phyloP scores from a whole-genome alignment of 2,329 filamentous ascomycete genomes.

The Xylaria sp. region DNA sequence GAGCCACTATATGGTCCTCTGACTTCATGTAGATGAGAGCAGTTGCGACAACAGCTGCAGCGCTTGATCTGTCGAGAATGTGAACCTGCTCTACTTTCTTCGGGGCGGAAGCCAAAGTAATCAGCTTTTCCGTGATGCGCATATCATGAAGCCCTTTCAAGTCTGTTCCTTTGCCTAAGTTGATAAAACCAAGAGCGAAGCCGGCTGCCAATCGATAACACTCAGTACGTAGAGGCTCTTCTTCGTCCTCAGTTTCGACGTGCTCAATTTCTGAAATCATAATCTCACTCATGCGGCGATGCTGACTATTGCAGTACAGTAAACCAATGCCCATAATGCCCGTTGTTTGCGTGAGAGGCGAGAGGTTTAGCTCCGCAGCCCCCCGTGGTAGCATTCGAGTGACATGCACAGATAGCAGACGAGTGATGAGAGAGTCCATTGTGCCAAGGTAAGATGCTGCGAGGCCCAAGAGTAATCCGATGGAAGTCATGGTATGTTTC shows the following conservation, averaged over 20 bases:
- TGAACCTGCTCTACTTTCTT: slow-evolving; percentile 94
- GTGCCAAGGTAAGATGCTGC: slow-evolving; percentile 95
- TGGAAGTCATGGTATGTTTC: slow-evolving; percentile 99
- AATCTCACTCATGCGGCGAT: slow-evolving; percentile 97
- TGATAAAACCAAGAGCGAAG: slow-evolving; percentile 93
- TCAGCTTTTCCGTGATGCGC: slow-evolving; percentile 86
- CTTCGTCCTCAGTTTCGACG: slow-evolving; percentile 80
- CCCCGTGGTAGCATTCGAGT: slow-evolving; percentile 92
- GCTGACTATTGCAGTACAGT: slow-evolving; percentile 93
- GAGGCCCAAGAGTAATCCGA: slow-evolving; percentile 90
- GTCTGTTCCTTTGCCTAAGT: slow-evolving; percentile 89
- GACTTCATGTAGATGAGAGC: slow-evolving; percentile 98
- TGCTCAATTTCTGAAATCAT: slow-evolving; percentile 98
- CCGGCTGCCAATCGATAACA: slow-evolving; percentile 96
- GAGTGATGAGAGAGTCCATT: slow-evolving; percentile 95
- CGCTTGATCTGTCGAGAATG: slow-evolving; percentile 89
- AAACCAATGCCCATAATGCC: slow-evolving; percentile 97
- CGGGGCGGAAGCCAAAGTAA: slow-evolving; percentile 85
- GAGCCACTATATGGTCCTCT: slow-evolving; percentile 84
- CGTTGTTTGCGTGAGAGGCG: slow-evolving; percentile 91
- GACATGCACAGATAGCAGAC: slow-evolving; percentile 93
- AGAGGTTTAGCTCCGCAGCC: slow-evolving; percentile 92
- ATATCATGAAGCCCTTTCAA: slow-evolving; percentile 92
- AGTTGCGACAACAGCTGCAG: slow-evolving; percentile 90
- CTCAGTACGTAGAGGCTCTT: slow-evolving; percentile 87